These are phyloP conservation scores for Xylaria sp. DNA, from an alignment of 2,329 filamentous ascomycete species.

Conservation along the genomic window DNA sequence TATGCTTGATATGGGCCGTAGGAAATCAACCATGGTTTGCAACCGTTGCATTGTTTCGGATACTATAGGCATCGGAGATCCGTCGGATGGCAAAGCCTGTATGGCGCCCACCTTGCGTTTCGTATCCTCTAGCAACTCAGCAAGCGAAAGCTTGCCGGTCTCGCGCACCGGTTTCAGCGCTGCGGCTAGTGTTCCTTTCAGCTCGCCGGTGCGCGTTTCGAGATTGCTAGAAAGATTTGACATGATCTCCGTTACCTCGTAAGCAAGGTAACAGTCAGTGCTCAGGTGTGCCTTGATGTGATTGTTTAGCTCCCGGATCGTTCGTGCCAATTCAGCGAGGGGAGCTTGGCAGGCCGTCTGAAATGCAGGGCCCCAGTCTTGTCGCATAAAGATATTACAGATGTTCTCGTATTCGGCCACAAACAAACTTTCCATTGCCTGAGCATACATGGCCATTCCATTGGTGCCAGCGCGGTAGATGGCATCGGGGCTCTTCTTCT, in stretches of 20 bases:
- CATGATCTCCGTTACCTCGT: conserved; percentile 92
- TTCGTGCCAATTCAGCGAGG: conserved; percentile 80
- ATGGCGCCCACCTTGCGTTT: conserved; percentile 68
- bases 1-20: conserved; percentile 83
- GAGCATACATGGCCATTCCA: conserved; percentile 86
- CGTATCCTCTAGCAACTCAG: conserved; percentile 82
- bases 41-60: conserved; percentile 84
- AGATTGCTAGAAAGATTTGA: conserved; percentile 77
- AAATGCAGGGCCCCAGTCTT: conserved; percentile 82
- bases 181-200: conserved; percentile 81
- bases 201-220: conserved; percentile 80
- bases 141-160: conserved; percentile 84
- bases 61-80: conserved; percentile 75
- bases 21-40: conserved; percentile 83
- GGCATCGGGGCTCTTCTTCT: conserved; percentile 78
- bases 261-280: conserved; percentile 93
- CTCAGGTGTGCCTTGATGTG: conserved; percentile 85
- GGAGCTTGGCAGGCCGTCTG: conserved; percentile 77
- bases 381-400: conserved; percentile 79
- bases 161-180: conserved; percentile 88
- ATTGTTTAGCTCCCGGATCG: conserved; percentile 82
- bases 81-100: conserved; percentile 74
- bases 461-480: conserved; percentile 88
- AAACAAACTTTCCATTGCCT: conserved; percentile 85
- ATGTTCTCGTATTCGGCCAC: conserved; percentile 90